These are phyloP conservation scores for Salicornia ramosissima DNA, from an alignment of 148 eudicot species.

Conservation along the genomic window DNA sequence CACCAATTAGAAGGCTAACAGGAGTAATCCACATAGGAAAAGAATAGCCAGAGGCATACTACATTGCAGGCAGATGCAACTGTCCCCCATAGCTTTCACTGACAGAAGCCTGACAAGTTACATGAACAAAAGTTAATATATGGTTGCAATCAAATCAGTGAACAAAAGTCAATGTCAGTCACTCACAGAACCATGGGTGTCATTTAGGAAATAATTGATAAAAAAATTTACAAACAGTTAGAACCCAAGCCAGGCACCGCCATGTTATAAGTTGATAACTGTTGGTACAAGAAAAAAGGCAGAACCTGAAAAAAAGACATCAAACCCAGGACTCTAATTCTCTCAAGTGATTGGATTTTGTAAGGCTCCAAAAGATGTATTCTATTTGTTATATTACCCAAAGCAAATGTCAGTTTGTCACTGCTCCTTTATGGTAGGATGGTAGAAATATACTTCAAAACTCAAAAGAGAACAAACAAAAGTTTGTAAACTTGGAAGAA, in stretches of 20 bases:
- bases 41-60: slow-evolving; percentile 4
- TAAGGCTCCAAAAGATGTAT: background rate
- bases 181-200: background rate
- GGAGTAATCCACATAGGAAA: background rate
- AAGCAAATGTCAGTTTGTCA: too few species aligned
- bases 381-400: background rate
- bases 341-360: background rate
- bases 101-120: slow-evolving; percentile 44
- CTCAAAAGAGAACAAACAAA: background rate
- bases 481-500: background rate
- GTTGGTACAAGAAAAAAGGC: background rate
- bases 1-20: background rate
- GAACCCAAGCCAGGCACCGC: background rate
- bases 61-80: slow-evolving; percentile 38
- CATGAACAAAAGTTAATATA: slow-evolving; percentile 7
- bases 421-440: background rate
- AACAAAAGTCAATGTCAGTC: background rate
- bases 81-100: slow-evolving; percentile 79
- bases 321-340: background rate
- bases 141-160: background rate
- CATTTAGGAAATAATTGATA: background rate
- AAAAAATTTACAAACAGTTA: background rate
- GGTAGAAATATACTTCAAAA: background rate
- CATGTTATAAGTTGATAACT: too few species aligned
- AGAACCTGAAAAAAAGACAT: background rate